These are phyloP conservation scores for Wallacemonas sp. DNA, from an alignment of 208 protist species.

Conservation along the genomic window DNA sequence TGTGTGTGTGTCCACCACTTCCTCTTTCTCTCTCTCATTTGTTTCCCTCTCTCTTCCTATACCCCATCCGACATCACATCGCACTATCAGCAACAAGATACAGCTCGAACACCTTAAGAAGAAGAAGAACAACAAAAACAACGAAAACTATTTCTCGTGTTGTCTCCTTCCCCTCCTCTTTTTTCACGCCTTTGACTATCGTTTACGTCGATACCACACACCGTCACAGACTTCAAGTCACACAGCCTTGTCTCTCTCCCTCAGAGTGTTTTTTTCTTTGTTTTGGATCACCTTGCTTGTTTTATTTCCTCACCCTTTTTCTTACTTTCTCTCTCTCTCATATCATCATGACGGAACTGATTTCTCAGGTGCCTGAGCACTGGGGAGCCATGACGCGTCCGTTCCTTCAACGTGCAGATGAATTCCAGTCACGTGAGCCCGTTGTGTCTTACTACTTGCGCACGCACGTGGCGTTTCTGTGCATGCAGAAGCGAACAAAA, in stretches of 20 bases:
- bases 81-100: not conserved
- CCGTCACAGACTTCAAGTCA: no score
- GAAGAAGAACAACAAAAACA: no score
- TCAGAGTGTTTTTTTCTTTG: no score
- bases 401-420: slow-evolving; percentile 66
- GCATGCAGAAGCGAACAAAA: slow-evolving; percentile 47
- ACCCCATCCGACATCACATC: not conserved
- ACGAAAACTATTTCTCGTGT: slow-evolving; percentile 1
- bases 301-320: no score
- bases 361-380: slow-evolving; percentile 34
- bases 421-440: slow-evolving; percentile 58
- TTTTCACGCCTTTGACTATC: no score
- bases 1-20: no score
- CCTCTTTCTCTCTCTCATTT: not conserved
- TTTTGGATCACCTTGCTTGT: no score
- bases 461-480: slow-evolving; percentile 64
- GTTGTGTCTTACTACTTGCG: slow-evolving; percentile 75
- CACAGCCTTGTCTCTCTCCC: no score
- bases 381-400: slow-evolving; percentile 55
- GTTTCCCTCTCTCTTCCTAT: slow-evolving; percentile 3
- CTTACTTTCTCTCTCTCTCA: not conserved
- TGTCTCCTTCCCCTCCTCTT: not conserved
- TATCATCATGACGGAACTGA: slow-evolving; percentile 23
- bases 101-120: no score
- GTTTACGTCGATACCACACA: no score